Evolutionary conservation across 2,329 filamentous ascomycete species (phyloP).

Genomic region (Westerdykella sp.): DNA sequence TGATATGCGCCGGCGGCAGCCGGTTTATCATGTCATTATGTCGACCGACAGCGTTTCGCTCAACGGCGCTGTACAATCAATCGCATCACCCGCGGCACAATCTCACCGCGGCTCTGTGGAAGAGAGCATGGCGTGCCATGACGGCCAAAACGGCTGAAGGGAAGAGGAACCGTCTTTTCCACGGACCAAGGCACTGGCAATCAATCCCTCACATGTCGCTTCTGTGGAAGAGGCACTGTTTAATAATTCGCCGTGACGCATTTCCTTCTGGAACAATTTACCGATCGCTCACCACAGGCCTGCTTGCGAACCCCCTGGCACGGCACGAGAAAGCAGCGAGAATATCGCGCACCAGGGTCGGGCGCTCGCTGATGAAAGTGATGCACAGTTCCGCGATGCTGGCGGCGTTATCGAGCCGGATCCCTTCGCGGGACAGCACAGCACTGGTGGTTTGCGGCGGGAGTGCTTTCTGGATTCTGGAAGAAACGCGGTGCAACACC

Average conservation of each 20-base stretch:
- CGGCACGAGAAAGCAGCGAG: conserved; percentile 9
- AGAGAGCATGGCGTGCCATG: conserved; percentile 3
- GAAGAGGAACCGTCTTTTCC: conserved; percentile 12
- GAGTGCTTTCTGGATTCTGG: conserved; percentile 27
- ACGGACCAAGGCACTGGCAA: conserved; percentile 16
- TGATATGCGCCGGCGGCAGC: conserved; percentile 14
- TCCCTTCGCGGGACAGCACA: conserved; percentile 9
- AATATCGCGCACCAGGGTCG: conserved; percentile 9
- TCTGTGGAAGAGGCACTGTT: conserved; percentile 4
- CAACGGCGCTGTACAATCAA: conserved; percentile 8
- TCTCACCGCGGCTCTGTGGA: conserved; percentile 14
- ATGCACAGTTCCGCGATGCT: conserved; percentile 4
- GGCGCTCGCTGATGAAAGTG: conserved; percentile 1
- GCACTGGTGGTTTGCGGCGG: conserved; percentile 4
- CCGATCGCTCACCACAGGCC: conserved; percentile 7
- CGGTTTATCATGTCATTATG: conserved; percentile 11
- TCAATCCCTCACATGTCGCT: conserved; percentile 20
- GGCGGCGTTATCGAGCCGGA: conserved; percentile 21
- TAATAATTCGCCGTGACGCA: conserved; percentile 14
- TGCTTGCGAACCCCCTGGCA: conserved; percentile 3
- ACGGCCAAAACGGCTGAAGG: conserved; percentile 18
- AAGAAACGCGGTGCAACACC: conserved; percentile 18
- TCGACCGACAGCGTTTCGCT: conserved; percentile 14
- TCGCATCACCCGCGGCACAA: conserved; percentile 6
- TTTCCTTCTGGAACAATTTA: conserved; percentile 10